These are phyloP conservation scores for Penicillium glabrum DNA, from an alignment of 2,329 filamentous ascomycete genomes.

Conservation along the genomic window DNA sequence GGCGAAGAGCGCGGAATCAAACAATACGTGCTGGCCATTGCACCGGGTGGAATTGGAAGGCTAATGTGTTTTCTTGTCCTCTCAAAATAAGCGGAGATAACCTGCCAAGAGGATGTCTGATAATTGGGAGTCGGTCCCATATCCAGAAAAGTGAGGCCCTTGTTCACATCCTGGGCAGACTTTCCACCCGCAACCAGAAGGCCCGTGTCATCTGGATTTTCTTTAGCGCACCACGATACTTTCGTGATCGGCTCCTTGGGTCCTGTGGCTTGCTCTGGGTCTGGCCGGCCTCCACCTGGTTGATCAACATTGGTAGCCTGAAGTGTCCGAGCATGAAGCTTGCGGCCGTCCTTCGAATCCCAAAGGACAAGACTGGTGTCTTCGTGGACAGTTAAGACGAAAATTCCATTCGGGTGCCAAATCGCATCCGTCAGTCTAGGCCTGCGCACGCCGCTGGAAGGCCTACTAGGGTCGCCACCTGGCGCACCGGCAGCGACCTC, in stretches of 20 bases:
- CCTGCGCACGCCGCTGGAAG: slow-evolving; percentile 62
- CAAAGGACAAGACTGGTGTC: slow-evolving; percentile 92
- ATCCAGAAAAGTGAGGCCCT: slow-evolving; percentile 85
- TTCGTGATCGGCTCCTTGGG: slow-evolving; percentile 73
- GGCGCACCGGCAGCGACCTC: slow-evolving; percentile 76
- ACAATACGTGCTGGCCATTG: slow-evolving; percentile 76
- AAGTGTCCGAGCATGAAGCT: slow-evolving; percentile 80
- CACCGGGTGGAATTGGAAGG: slow-evolving; percentile 73
- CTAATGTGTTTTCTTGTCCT: slow-evolving; percentile 70
- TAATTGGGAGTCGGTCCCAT: slow-evolving; percentile 87
- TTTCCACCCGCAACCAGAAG: slow-evolving; percentile 83
- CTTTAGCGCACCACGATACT: slow-evolving; percentile 90
- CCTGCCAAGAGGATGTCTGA: slow-evolving; percentile 85
- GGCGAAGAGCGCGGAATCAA: slow-evolving; percentile 80
- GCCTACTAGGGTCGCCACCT: slow-evolving; percentile 68
- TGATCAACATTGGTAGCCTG: slow-evolving; percentile 72
- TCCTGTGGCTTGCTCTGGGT: slow-evolving; percentile 51
- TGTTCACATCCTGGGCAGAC: slow-evolving; percentile 63
- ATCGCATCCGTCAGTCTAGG: slow-evolving; percentile 78
- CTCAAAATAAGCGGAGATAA: slow-evolving; percentile 74
- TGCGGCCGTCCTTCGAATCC: slow-evolving; percentile 84
- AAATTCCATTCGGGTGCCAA: slow-evolving; percentile 95
- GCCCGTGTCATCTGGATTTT: slow-evolving; percentile 89
- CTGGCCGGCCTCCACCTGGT: slow-evolving; percentile 49
- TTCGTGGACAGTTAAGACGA: slow-evolving; percentile 81